Evolutionary conservation across 768 basidiomycete species (phyloP), one percentile per base, ranked within the genome.

Genomic region (Collybia nuda): DNA sequence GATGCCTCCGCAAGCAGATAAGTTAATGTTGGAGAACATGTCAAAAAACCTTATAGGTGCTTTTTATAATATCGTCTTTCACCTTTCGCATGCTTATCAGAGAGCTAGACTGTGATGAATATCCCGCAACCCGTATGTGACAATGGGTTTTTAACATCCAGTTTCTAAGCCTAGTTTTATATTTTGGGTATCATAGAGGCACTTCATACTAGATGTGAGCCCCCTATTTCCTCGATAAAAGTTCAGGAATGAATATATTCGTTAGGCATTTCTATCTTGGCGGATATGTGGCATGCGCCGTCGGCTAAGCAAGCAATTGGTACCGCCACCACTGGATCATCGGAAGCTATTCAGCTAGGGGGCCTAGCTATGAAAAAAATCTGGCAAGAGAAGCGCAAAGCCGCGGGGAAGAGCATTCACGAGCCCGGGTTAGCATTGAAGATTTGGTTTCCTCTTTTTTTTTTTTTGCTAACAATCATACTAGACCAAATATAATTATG

Each of bases 281-380:
- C 86, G 17, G 73, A 82, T 55, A 57, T 88, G 47, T 88, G 86
- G 86, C 80, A 88, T 55, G 85, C 83, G 1, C 84, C 84, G 3
- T 79, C 78, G 19, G 62, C 73, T 5, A 71, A 86, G 74, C 63
- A 79, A 47, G 85, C 84, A 3, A 76, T 88, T 50, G 87, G 87
- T 5, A 85, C 85, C 0, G 84, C 85, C 0, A 88, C 86, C 5
- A 86, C 85, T 1, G 86, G 86, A 3, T 83, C 81, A 0, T 84
- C 80, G 3, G 87, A 90, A 67, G 87, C 85, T 2, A 81, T 84
- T 48, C 82, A 84, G 64, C 80, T 90, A 3, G 86, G 85, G n/a
- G 86, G 86, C 12, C 72, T 90, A 8, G 86, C 87, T 3, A 79
- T 88, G 77, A 90, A 88, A 71, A 80, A 78, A 55, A 72, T 79